Evolutionary conservation across 2,329 filamentous ascomycete genomes (phyloP).

Genomic region (Aspergillus sp.): DNA sequence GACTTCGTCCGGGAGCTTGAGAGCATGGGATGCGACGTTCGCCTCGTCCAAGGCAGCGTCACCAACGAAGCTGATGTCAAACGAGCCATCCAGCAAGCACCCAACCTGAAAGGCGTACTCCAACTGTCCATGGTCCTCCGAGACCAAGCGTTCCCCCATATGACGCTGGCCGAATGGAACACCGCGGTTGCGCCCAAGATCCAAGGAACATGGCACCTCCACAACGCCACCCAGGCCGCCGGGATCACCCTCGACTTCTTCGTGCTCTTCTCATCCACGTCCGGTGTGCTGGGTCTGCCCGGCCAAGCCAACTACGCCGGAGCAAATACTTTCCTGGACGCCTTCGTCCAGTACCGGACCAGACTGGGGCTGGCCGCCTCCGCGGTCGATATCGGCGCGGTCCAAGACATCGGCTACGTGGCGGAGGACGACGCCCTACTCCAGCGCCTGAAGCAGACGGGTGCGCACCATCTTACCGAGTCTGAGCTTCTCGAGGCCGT

Average conservation of each 20-base stretch:
- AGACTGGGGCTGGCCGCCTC: conserved; percentile 21
- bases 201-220: conserved; percentile 32
- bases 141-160: conserved; percentile 10
- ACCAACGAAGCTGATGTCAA: conserved; percentile 10
- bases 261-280: conserved; percentile 41
- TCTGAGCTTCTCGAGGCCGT: background rate
- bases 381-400: conserved; percentile 23
- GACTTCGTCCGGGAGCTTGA: conserved; percentile 13
- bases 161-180: conserved; percentile 36
- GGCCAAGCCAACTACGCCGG: conserved; percentile 42
- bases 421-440: background rate
- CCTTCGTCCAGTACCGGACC: conserved; percentile 26
- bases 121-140: conserved; percentile 24
- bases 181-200: conserved; percentile 37
- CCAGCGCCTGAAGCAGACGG: background rate
- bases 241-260: conserved; percentile 44
- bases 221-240: conserved; percentile 19
- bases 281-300: conserved; percentile 32
- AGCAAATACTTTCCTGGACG: conserved; percentile 42
- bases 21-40: background rate
- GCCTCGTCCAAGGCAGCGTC: conserved; percentile 11
- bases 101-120: conserved; percentile 20
- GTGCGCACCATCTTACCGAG: background rate
- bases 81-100: background rate
- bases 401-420: conserved; percentile 22